These are phyloP conservation scores for Micractinium sp. DNA, from an alignment of 139 green algal genomes.

Conservation along the genomic window DNA sequence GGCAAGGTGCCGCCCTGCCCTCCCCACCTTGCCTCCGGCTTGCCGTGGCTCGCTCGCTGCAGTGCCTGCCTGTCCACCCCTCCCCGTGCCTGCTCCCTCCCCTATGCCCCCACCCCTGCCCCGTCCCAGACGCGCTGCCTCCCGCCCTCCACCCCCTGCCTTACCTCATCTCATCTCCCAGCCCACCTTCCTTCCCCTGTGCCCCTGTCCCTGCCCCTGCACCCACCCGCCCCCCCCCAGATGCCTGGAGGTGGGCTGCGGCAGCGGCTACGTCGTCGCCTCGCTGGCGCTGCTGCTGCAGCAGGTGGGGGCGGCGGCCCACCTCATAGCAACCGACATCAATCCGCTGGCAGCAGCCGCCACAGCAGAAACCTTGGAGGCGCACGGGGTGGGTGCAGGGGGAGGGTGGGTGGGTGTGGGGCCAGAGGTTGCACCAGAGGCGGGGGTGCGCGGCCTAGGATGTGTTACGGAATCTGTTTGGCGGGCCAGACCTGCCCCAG, in stretches of 20 bases:
- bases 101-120: too few relatives aligned
- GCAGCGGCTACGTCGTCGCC: constrained; percentile 85
- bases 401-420: background rate
- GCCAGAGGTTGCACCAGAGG: too few relatives aligned
- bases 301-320: background rate
- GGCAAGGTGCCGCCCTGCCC: background rate
- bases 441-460: background rate
- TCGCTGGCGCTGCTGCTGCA: constrained; percentile 76
- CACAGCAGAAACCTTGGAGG: background rate
- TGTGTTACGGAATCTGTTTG: background rate
- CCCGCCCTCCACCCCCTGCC: too few relatives aligned
- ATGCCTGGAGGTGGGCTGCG: constrained; percentile 82
- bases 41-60: too few relatives aligned
- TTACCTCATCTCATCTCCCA: too few relatives aligned
- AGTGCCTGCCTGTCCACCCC: too few relatives aligned
- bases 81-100: too few relatives aligned
- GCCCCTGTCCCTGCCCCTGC: too few relatives aligned
- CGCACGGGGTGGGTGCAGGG: background rate
- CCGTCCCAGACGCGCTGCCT: too few relatives aligned
- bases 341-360: background rate
- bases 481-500: background rate
- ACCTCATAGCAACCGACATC: constrained; percentile 49
- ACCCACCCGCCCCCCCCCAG: constrained; percentile 35
- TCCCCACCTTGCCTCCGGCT: background rate
- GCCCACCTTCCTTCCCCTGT: too few relatives aligned